These are phyloP conservation scores for Candida oleophila DNA, from an alignment of 805 yeast species.

Conservation along the genomic window DNA sequence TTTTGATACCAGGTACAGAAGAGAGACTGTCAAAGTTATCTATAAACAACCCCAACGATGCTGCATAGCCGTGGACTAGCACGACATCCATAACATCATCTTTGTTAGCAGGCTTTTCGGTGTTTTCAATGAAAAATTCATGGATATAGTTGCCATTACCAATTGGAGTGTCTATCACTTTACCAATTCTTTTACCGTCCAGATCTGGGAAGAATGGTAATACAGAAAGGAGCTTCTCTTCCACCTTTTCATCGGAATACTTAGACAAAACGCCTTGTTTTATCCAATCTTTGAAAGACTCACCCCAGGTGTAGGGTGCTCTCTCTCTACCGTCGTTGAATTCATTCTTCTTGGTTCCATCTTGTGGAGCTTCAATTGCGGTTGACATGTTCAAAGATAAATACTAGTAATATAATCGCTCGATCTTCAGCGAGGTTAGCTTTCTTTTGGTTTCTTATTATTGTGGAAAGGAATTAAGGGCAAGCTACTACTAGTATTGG, in stretches of 20 bases:
- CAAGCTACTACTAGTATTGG: too few species aligned
- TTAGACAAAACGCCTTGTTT: constrained; percentile 19
- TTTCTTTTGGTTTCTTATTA: neutral
- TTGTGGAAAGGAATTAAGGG: too few species aligned
- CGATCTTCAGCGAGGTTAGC: neutral
- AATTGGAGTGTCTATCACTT: constrained; percentile 54
- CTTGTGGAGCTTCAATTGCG: constrained; percentile 3
- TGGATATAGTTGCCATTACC: constrained; percentile 62
- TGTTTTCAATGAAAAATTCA: constrained; percentile 67
- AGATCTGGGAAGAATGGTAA: constrained; percentile 60
- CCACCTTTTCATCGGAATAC: constrained; percentile 28
- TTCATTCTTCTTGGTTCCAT: constrained; percentile 10
- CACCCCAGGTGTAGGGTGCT: constrained; percentile 16
- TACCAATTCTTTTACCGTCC: constrained; percentile 46
- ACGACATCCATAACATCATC: constrained; percentile 52
- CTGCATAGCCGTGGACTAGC: constrained; percentile 90
- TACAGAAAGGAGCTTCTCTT: constrained; percentile 46
- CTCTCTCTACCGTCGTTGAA: constrained; percentile 17
- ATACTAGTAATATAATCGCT: neutral
- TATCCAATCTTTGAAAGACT: constrained; percentile 29
- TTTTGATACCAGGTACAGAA: constrained; percentile 49
- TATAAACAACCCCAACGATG: constrained; percentile 80
- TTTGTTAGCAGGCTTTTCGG: constrained; percentile 29
- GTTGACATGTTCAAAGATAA: constrained; percentile 1
- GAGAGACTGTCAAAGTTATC: constrained; percentile 58